These are phyloP conservation scores for Zea mays DNA, from an alignment of 176 grass and related monocot genomes.

Conservation along the genomic window DNA sequence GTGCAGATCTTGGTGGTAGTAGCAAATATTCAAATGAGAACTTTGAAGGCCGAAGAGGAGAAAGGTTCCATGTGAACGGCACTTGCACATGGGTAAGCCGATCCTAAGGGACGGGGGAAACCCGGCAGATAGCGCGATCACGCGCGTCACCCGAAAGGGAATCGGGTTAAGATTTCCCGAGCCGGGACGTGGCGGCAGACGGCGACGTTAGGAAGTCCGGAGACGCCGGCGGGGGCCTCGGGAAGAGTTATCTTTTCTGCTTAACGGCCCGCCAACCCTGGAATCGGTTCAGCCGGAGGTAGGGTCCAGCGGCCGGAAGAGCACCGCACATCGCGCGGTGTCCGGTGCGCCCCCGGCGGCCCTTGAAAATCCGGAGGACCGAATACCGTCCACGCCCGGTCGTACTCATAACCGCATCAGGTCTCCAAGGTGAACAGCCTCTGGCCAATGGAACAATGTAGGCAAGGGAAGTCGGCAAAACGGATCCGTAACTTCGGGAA, in stretches of 20 bases:
- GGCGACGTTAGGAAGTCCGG: constrained; percentile 58
- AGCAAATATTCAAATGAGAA: constrained; percentile 17
- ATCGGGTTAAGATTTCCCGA: constrained; percentile 49
- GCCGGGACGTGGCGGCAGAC: constrained; percentile 58
- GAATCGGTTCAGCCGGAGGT: constrained; percentile 72
- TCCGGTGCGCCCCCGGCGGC: constrained; percentile 56
- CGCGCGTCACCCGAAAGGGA: constrained; percentile 18
- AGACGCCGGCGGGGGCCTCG: constrained; percentile 60
- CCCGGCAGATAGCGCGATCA: neutral
- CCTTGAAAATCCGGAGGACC: constrained; percentile 72
- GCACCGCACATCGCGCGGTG: constrained; percentile 67
- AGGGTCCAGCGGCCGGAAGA: constrained; percentile 66
- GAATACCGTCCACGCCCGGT: constrained; percentile 46
- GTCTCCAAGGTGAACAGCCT: constrained; percentile 71
- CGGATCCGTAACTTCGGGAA: constrained; percentile 73
- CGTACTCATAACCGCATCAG: constrained; percentile 74
- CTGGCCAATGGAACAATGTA: constrained; percentile 61
- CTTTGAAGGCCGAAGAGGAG: neutral
- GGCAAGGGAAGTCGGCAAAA: constrained; percentile 82
- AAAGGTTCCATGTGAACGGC: constrained; percentile 30
- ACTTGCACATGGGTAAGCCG: constrained; percentile 66
- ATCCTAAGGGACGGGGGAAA: constrained; percentile 40
- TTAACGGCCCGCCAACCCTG: constrained; percentile 65
- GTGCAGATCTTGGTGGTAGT: constrained; percentile 56
- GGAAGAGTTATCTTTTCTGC: constrained; percentile 87